A percentile compares a stretch with the other conserved stretches of the same genome.
Evolutionary conservation across 1,284 basidiomycete species (phyloP).

Genomic region (Ganoderma leucocontextum): DNA sequence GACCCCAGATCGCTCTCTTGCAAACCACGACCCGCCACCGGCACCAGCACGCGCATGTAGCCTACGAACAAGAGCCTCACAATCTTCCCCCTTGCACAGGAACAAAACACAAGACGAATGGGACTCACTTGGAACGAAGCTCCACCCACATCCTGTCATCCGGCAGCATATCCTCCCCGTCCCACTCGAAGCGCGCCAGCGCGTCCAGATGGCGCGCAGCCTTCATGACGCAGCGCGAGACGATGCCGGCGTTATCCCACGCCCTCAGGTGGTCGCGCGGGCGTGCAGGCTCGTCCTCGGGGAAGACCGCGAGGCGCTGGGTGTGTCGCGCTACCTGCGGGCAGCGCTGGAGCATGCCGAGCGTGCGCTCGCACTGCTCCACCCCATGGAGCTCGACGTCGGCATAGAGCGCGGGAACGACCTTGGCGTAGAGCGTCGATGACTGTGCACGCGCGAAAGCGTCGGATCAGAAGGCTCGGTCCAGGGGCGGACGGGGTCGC

Average conservation of each 20-base stretch:
- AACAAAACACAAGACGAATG: background rate
- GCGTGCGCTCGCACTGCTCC: constrained; percentile 66
- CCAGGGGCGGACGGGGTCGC: constrained; percentile 16
- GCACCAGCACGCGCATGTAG: background rate
- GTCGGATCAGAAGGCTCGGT: background rate
- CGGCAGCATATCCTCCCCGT: constrained; percentile 68
- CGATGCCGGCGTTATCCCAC: constrained; percentile 38
- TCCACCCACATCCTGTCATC: constrained; percentile 80
- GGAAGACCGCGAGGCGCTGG: constrained; percentile 59
- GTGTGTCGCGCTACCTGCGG: constrained; percentile 72
- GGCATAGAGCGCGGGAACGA: constrained; percentile 67
- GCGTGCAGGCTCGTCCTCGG: constrained; percentile 39
- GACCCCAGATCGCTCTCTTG: background rate
- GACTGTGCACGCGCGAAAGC: constrained; percentile 39
- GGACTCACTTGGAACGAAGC: constrained; percentile 64
- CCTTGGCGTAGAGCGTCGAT: constrained; percentile 55
- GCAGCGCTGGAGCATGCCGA: constrained; percentile 63
- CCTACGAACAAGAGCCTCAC: background rate
- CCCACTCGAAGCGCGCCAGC: constrained; percentile 71
- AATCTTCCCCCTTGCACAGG: background rate
- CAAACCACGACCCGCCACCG: background rate
- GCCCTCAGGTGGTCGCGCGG: constrained; percentile 26
- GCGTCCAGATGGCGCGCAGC: constrained; percentile 64
- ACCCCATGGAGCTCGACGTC: constrained; percentile 59
- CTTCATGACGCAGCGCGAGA: constrained; percentile 41